phyloP scores from a whole-genome alignment of 192 early-diverging fungal species.

The Geranomyces variabilis region DNA sequence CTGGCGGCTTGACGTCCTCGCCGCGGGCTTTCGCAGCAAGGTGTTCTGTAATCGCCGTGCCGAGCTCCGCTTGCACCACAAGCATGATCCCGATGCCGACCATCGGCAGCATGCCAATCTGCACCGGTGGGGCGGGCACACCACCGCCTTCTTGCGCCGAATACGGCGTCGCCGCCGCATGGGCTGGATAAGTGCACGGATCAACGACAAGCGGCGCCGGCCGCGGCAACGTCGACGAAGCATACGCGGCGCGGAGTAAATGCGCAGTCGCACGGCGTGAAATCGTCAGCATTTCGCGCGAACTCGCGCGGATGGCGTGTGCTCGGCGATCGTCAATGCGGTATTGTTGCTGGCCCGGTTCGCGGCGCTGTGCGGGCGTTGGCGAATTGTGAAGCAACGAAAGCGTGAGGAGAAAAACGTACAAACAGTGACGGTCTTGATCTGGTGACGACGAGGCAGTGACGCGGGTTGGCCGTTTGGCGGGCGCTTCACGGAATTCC shows the following conservation, averaged over 20 bases:
- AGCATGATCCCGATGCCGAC: neutral
- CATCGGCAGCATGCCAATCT: constrained; percentile 9
- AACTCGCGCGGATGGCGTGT: neutral
- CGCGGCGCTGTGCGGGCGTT: neutral
- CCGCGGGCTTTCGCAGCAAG: neutral
- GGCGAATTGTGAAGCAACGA: neutral
- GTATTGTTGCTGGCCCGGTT: neutral
- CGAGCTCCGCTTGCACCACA: neutral
- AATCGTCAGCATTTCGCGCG: constrained; percentile 6
- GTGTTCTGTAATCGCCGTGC: neutral
- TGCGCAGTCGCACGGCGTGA: constrained; percentile 5
- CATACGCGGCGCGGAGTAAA: neutral
- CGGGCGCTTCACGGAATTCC: constrained; percentile 7
- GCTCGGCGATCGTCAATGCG: neutral
- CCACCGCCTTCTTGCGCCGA: neutral
- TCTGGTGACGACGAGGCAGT: neutral
- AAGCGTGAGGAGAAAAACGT: constrained; percentile 3
- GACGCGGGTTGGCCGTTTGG: neutral
- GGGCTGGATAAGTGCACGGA: neutral
- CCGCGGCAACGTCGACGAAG: neutral
- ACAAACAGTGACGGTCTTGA: neutral
- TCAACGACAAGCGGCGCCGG: neutral
- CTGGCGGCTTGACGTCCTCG: neutral
- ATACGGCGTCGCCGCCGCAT: neutral
- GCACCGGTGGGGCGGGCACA: neutral